phyloP scores from a whole-genome alignment of 2,329 filamentous ascomycete species.

The Hypoxylon sp. region DNA sequence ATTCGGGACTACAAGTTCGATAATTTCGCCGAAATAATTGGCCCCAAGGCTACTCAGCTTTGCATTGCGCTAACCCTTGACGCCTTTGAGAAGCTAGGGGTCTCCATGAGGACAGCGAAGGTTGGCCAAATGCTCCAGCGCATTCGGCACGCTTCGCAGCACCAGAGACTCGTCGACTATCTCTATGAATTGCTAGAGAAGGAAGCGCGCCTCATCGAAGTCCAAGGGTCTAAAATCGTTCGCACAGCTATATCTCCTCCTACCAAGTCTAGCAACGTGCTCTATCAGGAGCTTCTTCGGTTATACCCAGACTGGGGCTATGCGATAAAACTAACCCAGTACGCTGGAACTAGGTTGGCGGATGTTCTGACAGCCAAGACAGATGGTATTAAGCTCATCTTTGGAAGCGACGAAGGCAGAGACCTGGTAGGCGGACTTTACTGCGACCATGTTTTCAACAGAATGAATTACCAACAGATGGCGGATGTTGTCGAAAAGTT shows the following conservation, averaged over 20 bases:
- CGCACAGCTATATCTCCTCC: slow-evolving; percentile 51
- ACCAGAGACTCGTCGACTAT: slow-evolving; percentile 52
- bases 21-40: neutral
- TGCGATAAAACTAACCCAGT: slow-evolving; percentile 43
- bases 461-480: slow-evolving; percentile 51
- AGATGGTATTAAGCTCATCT: slow-evolving; percentile 56
- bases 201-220: slow-evolving; percentile 53
- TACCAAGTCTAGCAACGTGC: slow-evolving; percentile 39
- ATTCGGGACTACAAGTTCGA: neutral
- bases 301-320: slow-evolving; percentile 47
- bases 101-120: slow-evolving; percentile 37
- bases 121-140: slow-evolving; percentile 49
- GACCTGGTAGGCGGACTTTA: slow-evolving; percentile 55
- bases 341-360: slow-evolving; percentile 44
- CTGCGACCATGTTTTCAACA: slow-evolving; percentile 53
- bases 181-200: slow-evolving; percentile 54
- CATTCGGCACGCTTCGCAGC: slow-evolving; percentile 49
- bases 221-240: slow-evolving; percentile 29
- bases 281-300: slow-evolving; percentile 48
- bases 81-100: slow-evolving; percentile 56
- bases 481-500: too few species aligned
- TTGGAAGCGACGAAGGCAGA: slow-evolving; percentile 52
- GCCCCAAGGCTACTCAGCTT: slow-evolving; percentile 8
- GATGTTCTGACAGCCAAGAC: slow-evolving; percentile 50
- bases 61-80: slow-evolving; percentile 49